These are phyloP conservation scores for Mycena galericulata DNA, from an alignment of 768 basidiomycete genomes.

Conservation along the genomic window DNA sequence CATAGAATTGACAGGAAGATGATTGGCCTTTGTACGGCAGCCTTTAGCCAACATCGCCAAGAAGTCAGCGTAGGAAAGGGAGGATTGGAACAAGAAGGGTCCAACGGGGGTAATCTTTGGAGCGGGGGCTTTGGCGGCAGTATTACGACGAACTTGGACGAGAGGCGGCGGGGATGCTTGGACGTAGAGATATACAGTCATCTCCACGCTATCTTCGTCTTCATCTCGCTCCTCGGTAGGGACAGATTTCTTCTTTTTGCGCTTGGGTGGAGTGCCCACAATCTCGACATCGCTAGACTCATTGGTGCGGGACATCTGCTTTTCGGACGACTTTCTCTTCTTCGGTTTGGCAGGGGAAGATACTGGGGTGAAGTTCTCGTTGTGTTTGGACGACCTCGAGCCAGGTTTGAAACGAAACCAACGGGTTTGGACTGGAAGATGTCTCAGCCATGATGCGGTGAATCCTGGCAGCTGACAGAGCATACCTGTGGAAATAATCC, in stretches of 20 bases:
- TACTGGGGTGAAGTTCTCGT: neutral
- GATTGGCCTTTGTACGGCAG: neutral
- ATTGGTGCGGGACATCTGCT: neutral
- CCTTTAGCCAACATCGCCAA: neutral
- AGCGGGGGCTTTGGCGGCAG: neutral
- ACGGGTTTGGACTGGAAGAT: neutral
- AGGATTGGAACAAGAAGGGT: neutral
- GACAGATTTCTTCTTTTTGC: neutral
- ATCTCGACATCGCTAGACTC: neutral
- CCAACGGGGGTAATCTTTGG: neutral
- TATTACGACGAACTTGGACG: neutral
- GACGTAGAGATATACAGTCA: neutral
- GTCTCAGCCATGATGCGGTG: neutral
- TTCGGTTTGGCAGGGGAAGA: neutral
- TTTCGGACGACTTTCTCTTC: neutral
- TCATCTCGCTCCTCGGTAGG: neutral
- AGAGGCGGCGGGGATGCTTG: neutral
- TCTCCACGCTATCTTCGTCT: neutral
- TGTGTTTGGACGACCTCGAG: neutral
- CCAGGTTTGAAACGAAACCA: neutral
- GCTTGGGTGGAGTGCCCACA: neutral
- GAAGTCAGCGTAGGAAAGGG: neutral
- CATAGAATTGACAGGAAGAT: neutral
- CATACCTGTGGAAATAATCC: too few species aligned
- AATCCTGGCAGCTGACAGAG: too few species aligned